Base-by-base conservation (phyloP, 164 flowering plant genomes). In the Vitis riparia region DNA sequence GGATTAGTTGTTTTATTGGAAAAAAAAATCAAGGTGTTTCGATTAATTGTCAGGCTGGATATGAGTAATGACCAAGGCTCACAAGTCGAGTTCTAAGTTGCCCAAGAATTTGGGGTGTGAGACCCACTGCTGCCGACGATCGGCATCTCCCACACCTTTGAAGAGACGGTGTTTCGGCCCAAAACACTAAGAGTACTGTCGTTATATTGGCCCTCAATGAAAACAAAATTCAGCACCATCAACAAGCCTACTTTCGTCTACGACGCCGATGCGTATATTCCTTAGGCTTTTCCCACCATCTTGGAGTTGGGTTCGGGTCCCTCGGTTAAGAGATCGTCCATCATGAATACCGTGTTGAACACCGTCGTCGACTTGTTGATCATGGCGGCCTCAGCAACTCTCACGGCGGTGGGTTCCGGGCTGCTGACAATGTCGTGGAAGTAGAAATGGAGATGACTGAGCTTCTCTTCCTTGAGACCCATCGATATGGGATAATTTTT, bases 401-500 rank as follows among this genome's bases (percentile, higher is more conserved):
- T 47, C 3, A 78, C 67, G 8, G 76, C 80, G 0, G 78, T 76
- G 11, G 80, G 80, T 50, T 78, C 67, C 3, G n/a, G 68, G 12
- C 78, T 82, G 27, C 67, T 70, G 2, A 79, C 47, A 16, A 67
- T 27, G 75, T 82, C 85, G 65, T 82, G 82, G 75, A 77, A 74
- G 80, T 71, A 79, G 77, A 82, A 82, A 62, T 68, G 82, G 59
- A 82, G 77, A 66, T 81, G 81, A 69, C 67, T 75, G 8, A 78
- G 69, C 66, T 77, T 81, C 70, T 78, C 73, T 48, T 32, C 12
- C 37, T 63, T 63, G 10, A 76, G 66, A 3, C 66, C 66, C 0
- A 63, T 72, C 13, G 50, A 1, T 51, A 7, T 2, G 8, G 71
- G 72, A 48, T 68, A 68, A 3, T 67, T 2, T 48, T 2, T 67